Evolutionary conservation across 495 filamentous ascomycete species (phyloP), one percentile per base, ranked within the genome.

Genomic region (Hyaloscypha finlandica): DNA sequence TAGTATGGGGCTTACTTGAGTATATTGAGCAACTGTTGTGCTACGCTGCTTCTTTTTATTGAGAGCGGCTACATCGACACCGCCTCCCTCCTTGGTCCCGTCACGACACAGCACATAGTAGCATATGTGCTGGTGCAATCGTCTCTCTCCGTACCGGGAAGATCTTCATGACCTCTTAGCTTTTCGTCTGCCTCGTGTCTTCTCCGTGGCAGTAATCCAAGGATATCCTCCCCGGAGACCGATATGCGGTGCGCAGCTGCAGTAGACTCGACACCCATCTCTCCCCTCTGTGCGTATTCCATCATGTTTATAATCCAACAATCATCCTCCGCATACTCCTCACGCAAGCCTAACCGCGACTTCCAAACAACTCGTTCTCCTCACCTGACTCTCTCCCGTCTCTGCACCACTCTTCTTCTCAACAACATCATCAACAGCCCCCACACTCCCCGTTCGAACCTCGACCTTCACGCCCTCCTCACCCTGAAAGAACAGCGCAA

Each of bases 361-460:
- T 69, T 92, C 87, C 35, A 93, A 79, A 64, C 84, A 84, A 73
- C 88, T 89, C 63, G 88, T 78, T 77, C 87, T 88, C 71, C 91
- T 76, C 0, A 87, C 86, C 72, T 86, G 76, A 39, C 84, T 83
- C 29, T 87, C 69, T 57, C 91, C 88, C 33, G 78, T 78, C 39
- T 81, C 82, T 80, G 81, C 74, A 72, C 74, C 76, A 42, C 69
- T 65, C 30, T 30, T 1, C 22, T 29, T 56, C 53, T 56, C 53
- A 61, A 84, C 80, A 45, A 93, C 76, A 81, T 93, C 91, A 80
- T 94, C 91, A 33, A 94, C 84, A 53, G 88, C 86, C 22, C 84
- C 77, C 29, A 92, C 80, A 71, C 83, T 88, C 66, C 88, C 86
- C 58, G 90, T 92, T 70, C 80, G 80, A 60, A 90, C 65, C 65